Base-by-base conservation (phyloP, 768 basidiomycete species). In the Mycena polygramma region DNA sequence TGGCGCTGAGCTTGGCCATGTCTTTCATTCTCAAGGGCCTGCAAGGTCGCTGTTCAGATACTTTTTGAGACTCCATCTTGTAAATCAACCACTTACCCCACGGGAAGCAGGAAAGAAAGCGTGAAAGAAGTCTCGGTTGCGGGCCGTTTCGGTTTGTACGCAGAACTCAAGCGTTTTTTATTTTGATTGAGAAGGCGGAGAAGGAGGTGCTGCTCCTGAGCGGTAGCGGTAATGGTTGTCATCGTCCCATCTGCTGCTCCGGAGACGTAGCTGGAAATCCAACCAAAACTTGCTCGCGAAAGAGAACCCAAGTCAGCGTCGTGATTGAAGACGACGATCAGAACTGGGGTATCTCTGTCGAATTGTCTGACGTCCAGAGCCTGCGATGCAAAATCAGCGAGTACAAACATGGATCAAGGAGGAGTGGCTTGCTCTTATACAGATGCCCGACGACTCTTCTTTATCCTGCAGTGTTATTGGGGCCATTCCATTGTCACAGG, bases 141-240 rank as follows among this genome's bases (percentile, higher is more conserved):
- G 8, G 20, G 68, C 65, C 11, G 61, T 26, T n/a, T n/a, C n/a
- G n/a, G n/a, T n/a, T n/a, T n/a, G n/a, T 73, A 73, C 19, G 68
- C 45, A 1, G 55, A 30, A 7, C 24, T 39, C 0, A 73, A n/a
- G 15, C 68, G 68, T 49, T 73, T 73, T 51, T 69, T 70, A 24
- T 73, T 73, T 19, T 63, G 54, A 7, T 70, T 49, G 15, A 73
- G 65, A 14, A 73, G 45, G 15, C 72, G 72, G 35, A 73, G 68
- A 10, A 73, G 72, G 10, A 73, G 60, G 13, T 70, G 64, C 55
- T 73, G 72, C 49, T 73, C 72, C 41, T 59, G 36, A 17, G 70
- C 41, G 11, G 72, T 73, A 1, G 72, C 72, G 30, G 64, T 63
- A n/a, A 73, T n/a, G n/a, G n/a, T n/a, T n/a, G n/a, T n/a, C n/a